These are phyloP conservation scores for Perkinsus olseni DNA, from an alignment of 169 alveolate species.

Conservation along the genomic window DNA sequence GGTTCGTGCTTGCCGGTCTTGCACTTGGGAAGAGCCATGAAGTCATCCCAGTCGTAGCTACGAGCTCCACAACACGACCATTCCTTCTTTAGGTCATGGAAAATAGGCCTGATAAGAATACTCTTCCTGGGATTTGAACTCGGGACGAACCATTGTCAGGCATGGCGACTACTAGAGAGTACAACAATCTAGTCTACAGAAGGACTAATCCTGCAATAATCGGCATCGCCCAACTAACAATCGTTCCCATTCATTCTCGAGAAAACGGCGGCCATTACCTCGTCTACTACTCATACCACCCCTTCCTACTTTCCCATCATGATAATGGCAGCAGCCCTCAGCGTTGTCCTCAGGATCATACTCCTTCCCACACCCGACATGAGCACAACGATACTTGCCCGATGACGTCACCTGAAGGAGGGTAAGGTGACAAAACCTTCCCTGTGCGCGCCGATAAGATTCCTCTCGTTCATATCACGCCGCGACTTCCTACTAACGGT, in stretches of 20 bases:
- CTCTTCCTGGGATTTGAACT: not conserved
- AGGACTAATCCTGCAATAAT: not conserved
- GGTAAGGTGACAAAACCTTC: not conserved
- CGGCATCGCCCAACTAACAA: not conserved
- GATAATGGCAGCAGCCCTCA: constrained; percentile 13
- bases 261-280: not conserved
- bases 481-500: not conserved
- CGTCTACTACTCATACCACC: not conserved
- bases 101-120: constrained; percentile 19
- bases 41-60: constrained; percentile 29
- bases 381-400: constrained; percentile 16
- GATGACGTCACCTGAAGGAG: constrained; percentile 15
- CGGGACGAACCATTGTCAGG: not conserved
- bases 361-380: constrained; percentile 23
- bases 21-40: constrained; percentile 22
- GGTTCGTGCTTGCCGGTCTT: constrained; percentile 19
- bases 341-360: constrained; percentile 17
- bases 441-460: not conserved
- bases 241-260: not conserved
- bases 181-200: not conserved
- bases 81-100: constrained; percentile 14
- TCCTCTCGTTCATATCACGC: not conserved
- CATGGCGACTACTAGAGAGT: too few species aligned
- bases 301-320: not conserved
- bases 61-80: constrained; percentile 30